phyloP scores from a whole-genome alignment of 768 basidiomycete species.

The Leccinellum albellum region DNA sequence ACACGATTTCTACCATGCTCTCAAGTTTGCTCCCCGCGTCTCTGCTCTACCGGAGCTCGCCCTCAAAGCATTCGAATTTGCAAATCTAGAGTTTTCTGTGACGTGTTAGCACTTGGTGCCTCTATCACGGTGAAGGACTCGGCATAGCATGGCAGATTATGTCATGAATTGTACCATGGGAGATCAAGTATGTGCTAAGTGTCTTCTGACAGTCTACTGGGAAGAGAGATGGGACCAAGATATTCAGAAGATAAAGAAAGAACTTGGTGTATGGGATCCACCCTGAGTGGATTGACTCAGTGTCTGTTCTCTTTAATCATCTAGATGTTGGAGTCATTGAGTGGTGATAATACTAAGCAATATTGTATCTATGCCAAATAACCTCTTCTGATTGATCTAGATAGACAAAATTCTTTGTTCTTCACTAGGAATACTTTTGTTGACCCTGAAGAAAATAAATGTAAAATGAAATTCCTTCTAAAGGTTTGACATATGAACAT shows the following conservation, averaged over 20 bases:
- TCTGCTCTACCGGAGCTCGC: slow-evolving; percentile 89
- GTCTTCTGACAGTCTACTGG: slow-evolving; percentile 91
- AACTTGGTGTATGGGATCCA: slow-evolving; percentile 83
- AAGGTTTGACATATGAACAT: background rate
- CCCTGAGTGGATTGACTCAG: slow-evolving; percentile 43
- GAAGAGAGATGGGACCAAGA: slow-evolving; percentile 89
- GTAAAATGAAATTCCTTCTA: background rate
- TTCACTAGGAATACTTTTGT: background rate
- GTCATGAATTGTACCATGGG: slow-evolving; percentile 90
- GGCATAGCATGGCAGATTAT: slow-evolving; percentile 52
- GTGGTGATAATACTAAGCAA: background rate
- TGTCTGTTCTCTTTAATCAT: slow-evolving; percentile 11
- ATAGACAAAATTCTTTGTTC: background rate
- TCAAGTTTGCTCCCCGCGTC: slow-evolving; percentile 85
- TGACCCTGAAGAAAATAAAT: slow-evolving; percentile 1
- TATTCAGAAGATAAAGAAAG: slow-evolving; percentile 75
- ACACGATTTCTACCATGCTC: slow-evolving; percentile 95
- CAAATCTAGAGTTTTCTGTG: slow-evolving; percentile 89
- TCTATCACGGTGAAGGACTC: slow-evolving; percentile 32
- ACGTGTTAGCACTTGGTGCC: slow-evolving; percentile 70
- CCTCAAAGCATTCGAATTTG: slow-evolving; percentile 91
- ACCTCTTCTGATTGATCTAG: background rate
- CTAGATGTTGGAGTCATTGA: background rate
- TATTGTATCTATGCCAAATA: background rate
- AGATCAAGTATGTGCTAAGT: slow-evolving; percentile 73